These are phyloP conservation scores for Talaromyces piceae DNA, from an alignment of 2,329 filamentous ascomycete species.

Conservation along the genomic window DNA sequence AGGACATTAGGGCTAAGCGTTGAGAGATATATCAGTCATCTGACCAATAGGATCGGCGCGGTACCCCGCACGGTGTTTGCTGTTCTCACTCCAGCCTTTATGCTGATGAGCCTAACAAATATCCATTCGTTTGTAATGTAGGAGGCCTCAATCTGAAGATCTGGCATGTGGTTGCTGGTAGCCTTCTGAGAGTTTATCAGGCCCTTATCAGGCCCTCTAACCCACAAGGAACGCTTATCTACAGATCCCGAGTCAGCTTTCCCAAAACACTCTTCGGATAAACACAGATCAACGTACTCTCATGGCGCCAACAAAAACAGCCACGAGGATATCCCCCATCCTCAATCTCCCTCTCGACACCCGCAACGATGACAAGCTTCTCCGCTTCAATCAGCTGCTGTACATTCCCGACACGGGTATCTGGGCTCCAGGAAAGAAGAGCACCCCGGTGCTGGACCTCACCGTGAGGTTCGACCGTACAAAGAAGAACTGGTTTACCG, in stretches of 20 bases:
- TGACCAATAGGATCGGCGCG: not conserved
- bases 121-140: too few species aligned
- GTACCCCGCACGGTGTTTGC: not conserved
- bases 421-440: slow-evolving; percentile 10
- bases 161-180: not conserved
- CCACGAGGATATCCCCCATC: slow-evolving; percentile 2
- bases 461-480: slow-evolving; percentile 7
- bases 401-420: slow-evolving; percentile 10
- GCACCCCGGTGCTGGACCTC: slow-evolving; percentile 8
- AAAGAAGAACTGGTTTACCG: slow-evolving; percentile 5
- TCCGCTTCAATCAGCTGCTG: slow-evolving; percentile 8
- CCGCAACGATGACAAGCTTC: slow-evolving; percentile 6
- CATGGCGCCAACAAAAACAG: slow-evolving; percentile 8
- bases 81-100: not conserved
- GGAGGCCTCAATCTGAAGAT: not conserved
- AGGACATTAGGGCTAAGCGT: too few species aligned
- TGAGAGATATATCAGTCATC: not conserved
- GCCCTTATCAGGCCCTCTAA: not conserved
- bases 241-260: not conserved
- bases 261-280: not conserved
- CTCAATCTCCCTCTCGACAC: slow-evolving; percentile 8
- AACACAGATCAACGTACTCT: not conserved
- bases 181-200: not conserved
- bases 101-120: not conserved
- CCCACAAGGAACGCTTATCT: not conserved